Base-by-base conservation (phyloP, 1,139 yeast species). In the Pichia sp. region DNA sequence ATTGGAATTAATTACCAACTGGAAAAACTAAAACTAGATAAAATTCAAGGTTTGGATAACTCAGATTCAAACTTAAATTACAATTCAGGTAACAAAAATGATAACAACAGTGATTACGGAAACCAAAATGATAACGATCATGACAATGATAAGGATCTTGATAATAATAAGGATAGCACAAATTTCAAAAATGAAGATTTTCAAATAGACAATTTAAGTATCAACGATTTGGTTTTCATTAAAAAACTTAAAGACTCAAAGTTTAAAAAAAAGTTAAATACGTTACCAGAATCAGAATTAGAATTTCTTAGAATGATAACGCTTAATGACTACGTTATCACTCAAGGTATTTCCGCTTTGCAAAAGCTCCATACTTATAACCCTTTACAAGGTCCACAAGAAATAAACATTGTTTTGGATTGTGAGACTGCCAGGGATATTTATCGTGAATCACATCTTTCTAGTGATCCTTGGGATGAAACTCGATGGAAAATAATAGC, bases 1-100 rank as follows among this genome's bases (percentile, higher is more conserved):
- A 87, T 87, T 55, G 96, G 96, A 20, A 73, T 77, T 36, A 71
- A 68, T 7, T 71, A 67, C 34, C 43, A 55, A 35, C 25, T 39
- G 9, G 46, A 41, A 9, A 33, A 33, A 28, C 9, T 43, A 16
- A 41, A 33, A 37, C 39, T 33, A 25, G 35, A 26, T 6, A 37
- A 37, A 23, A 16, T 28, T 7, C 8, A 29, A 6, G 33, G 31
- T n/a, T 12, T 29, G 16, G 16, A 16, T 16, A 16, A 16, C 16
- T 16, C 16, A 16, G 16, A 16, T 16, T 16, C 16, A 16, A 16
- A 16, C 16, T 16, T 16, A 16, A 16, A 16, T 16, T 16, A 16
- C 16, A 16, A 16, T 16, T 16, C 16, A 16, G 16, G 16, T 16
- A 16, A 16, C 16, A 16, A 16, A 16, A 16, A 16, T 16, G 16